Base-by-base conservation (phyloP, 2,329 filamentous ascomycete genomes). In the Trichoderma atrobrunneum region DNA sequence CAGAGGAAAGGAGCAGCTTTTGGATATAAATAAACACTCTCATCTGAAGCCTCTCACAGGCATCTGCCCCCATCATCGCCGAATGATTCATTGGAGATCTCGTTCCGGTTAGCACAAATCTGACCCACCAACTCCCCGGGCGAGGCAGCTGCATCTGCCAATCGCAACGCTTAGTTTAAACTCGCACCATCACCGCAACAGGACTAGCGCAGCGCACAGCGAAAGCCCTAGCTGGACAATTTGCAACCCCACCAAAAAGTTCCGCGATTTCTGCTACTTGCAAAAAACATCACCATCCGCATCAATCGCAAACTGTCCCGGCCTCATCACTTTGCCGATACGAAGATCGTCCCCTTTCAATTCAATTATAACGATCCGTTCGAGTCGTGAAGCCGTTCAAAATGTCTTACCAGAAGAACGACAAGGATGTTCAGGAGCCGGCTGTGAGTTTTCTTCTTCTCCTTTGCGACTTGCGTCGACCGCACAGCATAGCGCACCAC, bases 341-440 rank as follows among this genome's bases (percentile, higher is more conserved):
- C 88, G 83, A 81, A 77, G 78, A 64, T 71, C 68, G 68, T 48
- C 48, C 60, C 18, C 26, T 28, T 59, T 71, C 68, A 71, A 71
- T 26, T 7, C 14, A n/a, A 8, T 24, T 24, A 10, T 24, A 64
- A 63, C 68, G 68, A 75, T 82, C 80, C 87, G 89, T 92, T 92
- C 91, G 92, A 93, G 92, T 94, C 92, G 88, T 93, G 92, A 93
- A 89, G 91, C 72, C 77, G 79, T 80, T 79, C 85, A 92, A 86
- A 77, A 97, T 97, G 93, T 96, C 94, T 86, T 96, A 93, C 91
- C 89, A 97, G 86, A 97, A 98, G 91, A 87, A 89, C 83, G 95
- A 97, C 86, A 97, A 98, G 91, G 92, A 95, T 81, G 92, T 93
- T 85, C 92, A 90, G 87, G 95, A 97, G 84, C 91, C 91, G 85